These are phyloP conservation scores for Podila horticola DNA, from an alignment of 192 early-diverging fungal species.

Conservation along the genomic window DNA sequence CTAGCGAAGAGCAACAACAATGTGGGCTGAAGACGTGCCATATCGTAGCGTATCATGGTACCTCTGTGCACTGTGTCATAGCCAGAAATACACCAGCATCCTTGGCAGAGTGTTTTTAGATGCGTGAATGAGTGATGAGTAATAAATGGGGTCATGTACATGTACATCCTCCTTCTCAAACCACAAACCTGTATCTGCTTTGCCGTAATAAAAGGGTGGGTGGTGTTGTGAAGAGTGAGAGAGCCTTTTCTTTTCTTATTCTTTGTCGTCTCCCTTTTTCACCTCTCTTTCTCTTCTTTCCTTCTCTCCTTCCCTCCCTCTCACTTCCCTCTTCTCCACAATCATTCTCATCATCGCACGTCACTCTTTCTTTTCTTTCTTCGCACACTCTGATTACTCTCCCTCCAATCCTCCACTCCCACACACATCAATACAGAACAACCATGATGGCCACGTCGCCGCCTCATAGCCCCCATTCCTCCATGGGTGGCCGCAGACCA, in stretches of 20 bases:
- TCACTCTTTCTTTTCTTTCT: not conserved
- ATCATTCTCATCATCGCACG: not conserved
- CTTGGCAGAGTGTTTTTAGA: no score
- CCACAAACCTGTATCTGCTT: no score
- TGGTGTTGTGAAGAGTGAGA: no score
- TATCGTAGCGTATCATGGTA: no score
- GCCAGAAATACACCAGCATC: no score
- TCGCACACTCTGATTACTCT: not conserved
- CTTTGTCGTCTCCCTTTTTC: not conserved
- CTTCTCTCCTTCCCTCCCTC: not conserved
- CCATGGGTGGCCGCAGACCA: constrained; percentile 19
- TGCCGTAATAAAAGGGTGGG: no score
- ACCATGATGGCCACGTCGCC: constrained; percentile 26
- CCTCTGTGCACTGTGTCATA: no score
- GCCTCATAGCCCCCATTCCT: constrained; percentile 5
- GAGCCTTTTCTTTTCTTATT: not conserved
- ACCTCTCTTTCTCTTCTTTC: not conserved
- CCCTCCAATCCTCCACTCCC: not conserved
- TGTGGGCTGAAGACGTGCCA: no score
- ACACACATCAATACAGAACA: not conserved
- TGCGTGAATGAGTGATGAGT: no score
- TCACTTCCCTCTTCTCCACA: not conserved
- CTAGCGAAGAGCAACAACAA: no score
- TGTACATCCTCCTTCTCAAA: no score
- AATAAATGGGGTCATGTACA: no score